phyloP scores from a whole-genome alignment of 768 basidiomycete species.

The Clitopilus passeckerianus region DNA sequence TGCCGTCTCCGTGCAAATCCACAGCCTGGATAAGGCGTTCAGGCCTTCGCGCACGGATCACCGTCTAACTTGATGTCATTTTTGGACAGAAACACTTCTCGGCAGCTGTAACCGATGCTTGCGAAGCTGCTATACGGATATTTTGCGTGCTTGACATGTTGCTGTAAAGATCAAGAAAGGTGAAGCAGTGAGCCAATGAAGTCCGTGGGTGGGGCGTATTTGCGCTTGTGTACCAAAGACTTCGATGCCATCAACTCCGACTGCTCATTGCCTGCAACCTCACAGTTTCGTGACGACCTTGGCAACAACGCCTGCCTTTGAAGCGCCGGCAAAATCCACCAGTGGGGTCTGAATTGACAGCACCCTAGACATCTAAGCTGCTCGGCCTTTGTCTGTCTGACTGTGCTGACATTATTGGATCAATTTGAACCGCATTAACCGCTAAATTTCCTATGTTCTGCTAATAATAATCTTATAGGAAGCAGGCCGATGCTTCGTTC shows the following conservation, averaged over 20 bases:
- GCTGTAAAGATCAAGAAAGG: neutral
- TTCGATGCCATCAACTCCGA: constrained; percentile 1
- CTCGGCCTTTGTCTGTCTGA: neutral
- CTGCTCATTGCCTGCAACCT: neutral
- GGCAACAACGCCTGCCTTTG: neutral
- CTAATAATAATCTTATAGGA: no score
- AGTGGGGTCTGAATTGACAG: neutral
- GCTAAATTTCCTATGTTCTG: neutral
- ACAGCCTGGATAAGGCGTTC: neutral
- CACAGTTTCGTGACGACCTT: neutral
- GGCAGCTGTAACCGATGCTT: neutral
- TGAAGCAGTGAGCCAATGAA: neutral
- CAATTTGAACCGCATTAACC: neutral
- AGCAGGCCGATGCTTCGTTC: no score
- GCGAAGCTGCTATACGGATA: neutral
- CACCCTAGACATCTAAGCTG: neutral
- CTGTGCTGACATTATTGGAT: neutral
- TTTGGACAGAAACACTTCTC: neutral
- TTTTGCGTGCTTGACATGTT: neutral
- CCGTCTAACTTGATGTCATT: neutral
- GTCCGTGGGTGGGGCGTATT: neutral
- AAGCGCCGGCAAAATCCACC: neutral
- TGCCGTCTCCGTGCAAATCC: neutral
- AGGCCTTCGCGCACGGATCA: neutral
- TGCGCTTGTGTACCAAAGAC: neutral